Conservation (phyloP, 495 filamentous ascomycete genomes). For the Penicillium lividum region DNA sequence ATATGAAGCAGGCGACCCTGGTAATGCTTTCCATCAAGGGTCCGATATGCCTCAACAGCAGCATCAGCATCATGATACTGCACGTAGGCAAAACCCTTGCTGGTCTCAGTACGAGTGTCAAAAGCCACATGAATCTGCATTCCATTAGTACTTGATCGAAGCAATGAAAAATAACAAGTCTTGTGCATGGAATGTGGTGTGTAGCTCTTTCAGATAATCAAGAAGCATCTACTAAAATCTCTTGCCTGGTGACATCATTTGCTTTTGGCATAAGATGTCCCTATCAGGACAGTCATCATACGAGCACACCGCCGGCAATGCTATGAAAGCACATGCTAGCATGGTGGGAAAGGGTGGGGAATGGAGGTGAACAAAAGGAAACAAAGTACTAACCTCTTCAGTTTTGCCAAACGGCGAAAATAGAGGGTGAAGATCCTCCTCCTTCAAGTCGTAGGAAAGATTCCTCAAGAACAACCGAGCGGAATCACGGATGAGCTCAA, state of each 20-base stretch:
- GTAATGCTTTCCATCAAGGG: constrained; percentile 77
- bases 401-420: constrained; percentile 72
- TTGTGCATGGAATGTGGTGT: constrained; percentile 39
- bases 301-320: constrained; percentile 34
- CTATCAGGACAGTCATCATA: constrained; percentile 98
- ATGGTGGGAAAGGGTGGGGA: constrained; percentile 6
- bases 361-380: constrained; percentile 9
- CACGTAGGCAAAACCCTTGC: constrained; percentile 89
- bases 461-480: constrained; percentile 87
- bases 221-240: constrained; percentile 82
- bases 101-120: constrained; percentile 60
- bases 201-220: constrained; percentile 51
- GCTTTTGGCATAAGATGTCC: constrained; percentile 90
- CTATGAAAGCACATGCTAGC: constrained; percentile 8
- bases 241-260: constrained; percentile 65
- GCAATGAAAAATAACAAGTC: constrained; percentile 21
- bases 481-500: constrained; percentile 46
- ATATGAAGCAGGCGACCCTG: constrained; percentile 91
- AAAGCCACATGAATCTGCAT: constrained; percentile 78
- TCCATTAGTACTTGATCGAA: constrained; percentile 39
- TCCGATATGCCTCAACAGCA: constrained; percentile 74
- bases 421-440: constrained; percentile 70
- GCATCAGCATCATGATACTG: constrained; percentile 68
- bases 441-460: constrained; percentile 75
- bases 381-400: constrained; percentile 74